Evolutionary conservation across 208 protist species (phyloP).

Genomic region (Tritrichomonas foetus): DNA sequence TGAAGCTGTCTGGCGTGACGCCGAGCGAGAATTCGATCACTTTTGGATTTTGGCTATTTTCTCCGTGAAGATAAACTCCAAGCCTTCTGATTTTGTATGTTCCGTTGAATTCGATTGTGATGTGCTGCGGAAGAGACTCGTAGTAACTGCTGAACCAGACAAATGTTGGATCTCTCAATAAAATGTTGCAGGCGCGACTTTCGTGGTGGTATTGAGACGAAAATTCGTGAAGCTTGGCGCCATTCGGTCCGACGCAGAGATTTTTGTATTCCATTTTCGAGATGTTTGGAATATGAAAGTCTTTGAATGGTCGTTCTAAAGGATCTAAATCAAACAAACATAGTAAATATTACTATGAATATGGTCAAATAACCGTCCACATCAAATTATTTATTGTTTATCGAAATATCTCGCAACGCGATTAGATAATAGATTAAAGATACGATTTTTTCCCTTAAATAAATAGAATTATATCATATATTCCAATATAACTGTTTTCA

Average conservation of each 20-base stretch:
- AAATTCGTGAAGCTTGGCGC: constrained; percentile 24
- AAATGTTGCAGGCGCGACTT: background rate
- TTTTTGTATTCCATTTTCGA: constrained; percentile 37
- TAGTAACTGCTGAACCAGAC: constrained; percentile 38
- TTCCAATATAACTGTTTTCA: too few relatives aligned
- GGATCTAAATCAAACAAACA: too few relatives aligned
- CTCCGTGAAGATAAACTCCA: constrained; percentile 34
- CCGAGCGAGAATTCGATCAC: background rate
- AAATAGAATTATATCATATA: too few relatives aligned
- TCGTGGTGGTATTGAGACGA: constrained; percentile 34
- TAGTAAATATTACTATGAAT: too few relatives aligned
- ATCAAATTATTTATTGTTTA: too few relatives aligned
- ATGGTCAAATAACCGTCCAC: too few relatives aligned
- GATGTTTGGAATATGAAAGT: too few relatives aligned
- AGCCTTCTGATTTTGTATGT: background rate
- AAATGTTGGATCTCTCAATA: constrained; percentile 28
- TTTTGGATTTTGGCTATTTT: constrained; percentile 42
- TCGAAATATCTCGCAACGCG: too few relatives aligned
- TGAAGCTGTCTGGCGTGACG: background rate
- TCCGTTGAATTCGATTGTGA: constrained; percentile 17
- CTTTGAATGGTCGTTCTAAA: too few relatives aligned
- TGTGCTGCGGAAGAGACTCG: background rate
- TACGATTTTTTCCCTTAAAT: too few relatives aligned
- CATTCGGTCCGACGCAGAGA: constrained; percentile 14
- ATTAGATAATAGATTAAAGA: too few relatives aligned